A percentile compares a stretch with the other conserved stretches of the same genome.
Evolutionary conservation across 2,329 filamentous ascomycete genomes (phyloP).

Genomic region (Pestalotiopsis sp.): DNA sequence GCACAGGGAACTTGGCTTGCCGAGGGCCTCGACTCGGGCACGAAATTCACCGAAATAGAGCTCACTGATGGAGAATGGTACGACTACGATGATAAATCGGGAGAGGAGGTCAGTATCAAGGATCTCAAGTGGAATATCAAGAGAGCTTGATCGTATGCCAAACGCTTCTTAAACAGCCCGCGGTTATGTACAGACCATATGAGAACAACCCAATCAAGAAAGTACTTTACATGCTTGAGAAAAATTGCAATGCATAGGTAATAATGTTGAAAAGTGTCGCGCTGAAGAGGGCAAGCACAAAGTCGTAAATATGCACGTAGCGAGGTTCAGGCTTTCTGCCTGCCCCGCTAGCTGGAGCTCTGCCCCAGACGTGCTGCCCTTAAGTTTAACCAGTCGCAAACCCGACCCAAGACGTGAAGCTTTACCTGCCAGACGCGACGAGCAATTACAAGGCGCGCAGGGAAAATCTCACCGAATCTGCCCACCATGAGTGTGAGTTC

Average conservation of each 20-base stretch:
- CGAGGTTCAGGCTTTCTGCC: slow-evolving; percentile 3
- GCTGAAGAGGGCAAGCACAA: not conserved
- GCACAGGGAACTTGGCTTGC: slow-evolving; percentile 85
- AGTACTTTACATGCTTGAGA: not conserved
- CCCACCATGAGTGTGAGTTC: slow-evolving; percentile 39
- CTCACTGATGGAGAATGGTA: slow-evolving; percentile 93
- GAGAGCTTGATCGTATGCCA: not conserved
- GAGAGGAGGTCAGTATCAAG: slow-evolving; percentile 90
- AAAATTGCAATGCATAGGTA: not conserved
- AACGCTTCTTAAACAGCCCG: too few relatives aligned
- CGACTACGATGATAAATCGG: slow-evolving; percentile 93
- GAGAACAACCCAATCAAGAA: too few relatives aligned
- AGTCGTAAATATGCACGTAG: slow-evolving; percentile 2
- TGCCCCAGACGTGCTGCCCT: not conserved
- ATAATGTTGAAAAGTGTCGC: not conserved
- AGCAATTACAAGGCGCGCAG: not conserved
- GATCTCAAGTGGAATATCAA: slow-evolving; percentile 83
- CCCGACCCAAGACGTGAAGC: slow-evolving; percentile 6
- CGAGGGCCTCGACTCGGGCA: slow-evolving; percentile 77
- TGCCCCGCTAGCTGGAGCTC: slow-evolving; percentile 3
- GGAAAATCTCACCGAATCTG: slow-evolving; percentile 8
- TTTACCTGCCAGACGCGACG: slow-evolving; percentile 5
- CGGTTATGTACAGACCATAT: too few relatives aligned
- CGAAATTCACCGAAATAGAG: slow-evolving; percentile 82
- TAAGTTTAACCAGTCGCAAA: slow-evolving; percentile 2